phyloP scores from a whole-genome alignment of 345 rosid genomes.

The Arabidopsis arenosa region DNA sequence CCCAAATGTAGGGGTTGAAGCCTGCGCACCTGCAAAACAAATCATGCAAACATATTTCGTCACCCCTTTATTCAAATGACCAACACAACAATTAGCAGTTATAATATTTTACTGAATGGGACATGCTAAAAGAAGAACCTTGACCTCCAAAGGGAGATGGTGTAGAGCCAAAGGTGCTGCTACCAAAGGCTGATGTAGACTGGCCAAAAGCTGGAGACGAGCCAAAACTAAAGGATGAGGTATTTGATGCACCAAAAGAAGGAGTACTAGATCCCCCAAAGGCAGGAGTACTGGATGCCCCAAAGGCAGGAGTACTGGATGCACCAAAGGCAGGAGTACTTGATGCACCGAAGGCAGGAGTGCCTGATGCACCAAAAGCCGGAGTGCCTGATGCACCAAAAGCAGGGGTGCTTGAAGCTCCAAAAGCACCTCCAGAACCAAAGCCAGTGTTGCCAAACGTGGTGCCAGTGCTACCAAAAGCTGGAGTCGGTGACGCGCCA shows the following conservation, averaged over 20 bases:
- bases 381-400: conserved; percentile 31
- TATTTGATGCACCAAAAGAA: conserved; percentile 63
- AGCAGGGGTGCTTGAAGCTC: conserved; percentile 55
- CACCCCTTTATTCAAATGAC: conserved; percentile 23
- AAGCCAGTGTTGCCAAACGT: conserved; percentile 81
- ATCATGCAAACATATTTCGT: conserved; percentile 34
- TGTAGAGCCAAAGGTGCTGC: conserved; percentile 70
- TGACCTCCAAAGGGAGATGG: conserved; percentile 79
- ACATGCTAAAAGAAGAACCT: conserved; percentile 70
- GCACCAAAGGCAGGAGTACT: conserved; percentile 27
- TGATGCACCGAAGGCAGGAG: conserved; percentile 42
- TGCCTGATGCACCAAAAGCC: conserved; percentile 30
- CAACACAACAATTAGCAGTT: conserved; percentile 14
- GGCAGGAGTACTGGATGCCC: conserved; percentile 49
- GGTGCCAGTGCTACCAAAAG: conserved; percentile 71
- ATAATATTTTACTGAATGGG: conserved; percentile 11
- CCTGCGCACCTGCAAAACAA: conserved; percentile 62
- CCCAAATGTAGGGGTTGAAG: conserved; percentile 76
- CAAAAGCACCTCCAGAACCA: conserved; percentile 60
- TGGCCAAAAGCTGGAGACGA: conserved; percentile 86
- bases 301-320: conserved; percentile 35
- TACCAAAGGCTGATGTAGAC: conserved; percentile 76
- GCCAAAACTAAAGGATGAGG: conserved; percentile 71
- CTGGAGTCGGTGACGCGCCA: conserved; percentile 59
- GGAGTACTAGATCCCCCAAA: conserved; percentile 64